Conservation (phyloP, 345 rosid species). For the Odontarrhena argentea region DNA sequence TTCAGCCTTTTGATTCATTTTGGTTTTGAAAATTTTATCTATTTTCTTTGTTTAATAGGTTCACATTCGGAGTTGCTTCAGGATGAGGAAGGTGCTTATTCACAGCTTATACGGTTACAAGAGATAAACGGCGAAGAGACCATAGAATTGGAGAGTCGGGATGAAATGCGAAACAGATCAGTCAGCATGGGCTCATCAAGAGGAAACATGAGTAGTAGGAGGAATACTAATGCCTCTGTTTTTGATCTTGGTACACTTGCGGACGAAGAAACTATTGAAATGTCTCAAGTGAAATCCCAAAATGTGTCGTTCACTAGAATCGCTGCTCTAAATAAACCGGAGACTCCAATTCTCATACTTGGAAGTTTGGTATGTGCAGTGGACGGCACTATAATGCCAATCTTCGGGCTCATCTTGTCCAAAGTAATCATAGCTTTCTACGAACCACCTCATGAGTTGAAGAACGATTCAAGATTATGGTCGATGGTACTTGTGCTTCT, state of each 20-base stretch:
- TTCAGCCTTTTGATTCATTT: background rate
- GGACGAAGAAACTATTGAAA: constrained; percentile 15
- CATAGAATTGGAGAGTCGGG: background rate
- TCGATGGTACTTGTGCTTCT: constrained; percentile 53
- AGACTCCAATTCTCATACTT: constrained; percentile 50
- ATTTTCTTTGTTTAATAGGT: constrained; percentile 40
- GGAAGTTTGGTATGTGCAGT: constrained; percentile 52
- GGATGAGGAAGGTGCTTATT: constrained; percentile 68
- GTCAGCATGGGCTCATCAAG: constrained; percentile 40
- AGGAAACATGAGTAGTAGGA: constrained; percentile 42
- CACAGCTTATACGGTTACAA: constrained; percentile 66
- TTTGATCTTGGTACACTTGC: constrained; percentile 39
- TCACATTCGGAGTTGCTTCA: constrained; percentile 53
- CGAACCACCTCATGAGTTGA: constrained; percentile 52
- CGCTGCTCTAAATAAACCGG: constrained; percentile 69
- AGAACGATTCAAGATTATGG: constrained; percentile 54
- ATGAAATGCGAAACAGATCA: background rate
- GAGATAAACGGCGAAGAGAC: constrained; percentile 43
- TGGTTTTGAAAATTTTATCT: background rate
- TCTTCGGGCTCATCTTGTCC: constrained; percentile 52
- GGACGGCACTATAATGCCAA: constrained; percentile 54
- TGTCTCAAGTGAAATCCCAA: constrained; percentile 17
- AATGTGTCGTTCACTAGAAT: constrained; percentile 51
- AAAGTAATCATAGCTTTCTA: constrained; percentile 52
- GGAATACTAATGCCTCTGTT: constrained; percentile 31